Base-by-base conservation (phyloP, 139 green algal species). In the Chlamydomonas incerta region DNA sequence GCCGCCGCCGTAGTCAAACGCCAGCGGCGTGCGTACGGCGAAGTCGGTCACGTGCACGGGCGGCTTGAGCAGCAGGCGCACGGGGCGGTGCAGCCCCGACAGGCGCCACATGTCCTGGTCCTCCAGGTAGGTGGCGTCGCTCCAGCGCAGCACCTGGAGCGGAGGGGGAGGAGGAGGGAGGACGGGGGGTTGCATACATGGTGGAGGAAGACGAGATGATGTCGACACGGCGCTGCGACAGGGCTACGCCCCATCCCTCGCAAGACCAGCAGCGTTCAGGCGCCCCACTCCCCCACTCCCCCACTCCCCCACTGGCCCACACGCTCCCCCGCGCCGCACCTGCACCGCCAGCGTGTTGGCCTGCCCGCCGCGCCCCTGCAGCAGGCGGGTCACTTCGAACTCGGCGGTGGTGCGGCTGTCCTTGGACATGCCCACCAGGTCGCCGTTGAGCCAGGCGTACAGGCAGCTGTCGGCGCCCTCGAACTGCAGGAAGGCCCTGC, bases 81-180 rank as follows among this genome's bases (percentile, higher is more conserved):
- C 97, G 66, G 96, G 91, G 24, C 97, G 89, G 89, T 98, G 92
- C 13, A 99, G 95, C 80, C 97, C 97, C 34, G 87, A 95, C n/a
- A 99, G 87, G 63, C 95, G 96, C 98, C 98, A 99, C 87, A 98
- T 97, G 89, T 99, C 98, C 82, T 98, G 95, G 86, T 99, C 98
- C 60, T 99, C 98, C 26, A 99, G 87, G 90, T 99, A 99, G 47
- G 93, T 98, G 9, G 96, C 98, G 85, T 99, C 98, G 72, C 93
- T 96, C 94, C 95, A 99, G 26, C 96, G 93, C 87, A 98, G 90
- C 3, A 98, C 96, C 93, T 97, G 80, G 14, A 69, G 26, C 29
- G 74, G 9, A 20, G 46, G 46, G 6, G 37, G 70, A 5, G 70
- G 41, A 26, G 5, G 20, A 4, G 21, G 67, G 33, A 24, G 31